Base-by-base conservation (phyloP, 2,329 filamentous ascomycete species). In the Furcasterigmium furcatum region DNA sequence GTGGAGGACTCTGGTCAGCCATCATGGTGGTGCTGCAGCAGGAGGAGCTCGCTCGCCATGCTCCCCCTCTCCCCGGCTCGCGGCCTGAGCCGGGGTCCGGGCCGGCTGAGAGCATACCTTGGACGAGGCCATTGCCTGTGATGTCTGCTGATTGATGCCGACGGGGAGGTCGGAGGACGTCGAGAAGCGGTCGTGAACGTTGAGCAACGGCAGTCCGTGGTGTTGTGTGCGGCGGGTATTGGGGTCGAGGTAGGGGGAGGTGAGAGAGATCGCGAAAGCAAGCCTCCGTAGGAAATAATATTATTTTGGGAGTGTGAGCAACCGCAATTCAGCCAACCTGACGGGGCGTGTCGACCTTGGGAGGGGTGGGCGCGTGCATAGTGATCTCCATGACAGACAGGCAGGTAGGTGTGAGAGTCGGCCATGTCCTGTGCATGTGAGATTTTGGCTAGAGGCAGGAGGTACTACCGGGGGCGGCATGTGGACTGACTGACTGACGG, bases 41-140 rank as follows among this genome's bases (percentile, higher is more conserved):
- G 34, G 46, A 20, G 30, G 48, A 45, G 43, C 46, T 34, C 38
- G 52, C 24, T 27, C 24, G 24, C 24, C 24, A n/a, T n/a, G n/a
- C 24, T 27, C 24, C 24, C 24, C 24, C 24, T 27, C 24, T 32
- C 40, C 53, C 55, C 45, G 49, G 47, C 46, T 52, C 49, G 48
- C 53, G 49, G 47, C 44, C 38, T 47, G 41, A 43, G 43, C 45
- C 49, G 42, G 41, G 46, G 48, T 44, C 32, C 29, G 35, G 25
- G 41, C 46, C 48, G 41, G 38, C 47, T 38, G 52, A 55, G 51
- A 49, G 52, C 61, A 59, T 80, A 82, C 79, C 73, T 80, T 81
- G 63, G 78, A 81, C 61, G 77, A 82, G 65, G 79, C 77, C 79
- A 82, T 82, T 72, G 70, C 70, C 66, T 61, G 63, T 62, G 57